Conservation (phyloP, 176 grass and related monocot genomes). For the Echinochloa phyllopogon region DNA sequence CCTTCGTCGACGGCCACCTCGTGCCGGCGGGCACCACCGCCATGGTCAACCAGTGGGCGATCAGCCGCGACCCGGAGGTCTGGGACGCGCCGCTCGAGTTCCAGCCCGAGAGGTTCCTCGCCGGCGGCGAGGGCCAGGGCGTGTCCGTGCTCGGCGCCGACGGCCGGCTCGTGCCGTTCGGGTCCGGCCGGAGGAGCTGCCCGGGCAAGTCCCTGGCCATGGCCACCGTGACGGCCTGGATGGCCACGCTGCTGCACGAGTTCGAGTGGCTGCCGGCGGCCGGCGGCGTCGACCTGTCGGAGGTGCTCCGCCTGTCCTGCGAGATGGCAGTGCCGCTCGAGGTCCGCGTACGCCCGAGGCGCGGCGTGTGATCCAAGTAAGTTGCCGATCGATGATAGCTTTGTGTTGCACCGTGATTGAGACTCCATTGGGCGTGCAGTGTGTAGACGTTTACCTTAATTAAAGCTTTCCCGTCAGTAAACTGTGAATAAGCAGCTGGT, state of each 20-base stretch:
- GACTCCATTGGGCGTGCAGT: constrained; percentile 4
- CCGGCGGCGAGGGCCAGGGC: constrained; percentile 45
- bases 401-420: constrained; percentile 7
- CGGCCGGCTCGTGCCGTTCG: constrained; percentile 79
- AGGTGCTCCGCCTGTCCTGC: constrained; percentile 78
- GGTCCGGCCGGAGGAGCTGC: constrained; percentile 80
- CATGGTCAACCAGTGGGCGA: constrained; percentile 95
- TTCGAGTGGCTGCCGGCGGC: constrained; percentile 63
- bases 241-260: constrained; percentile 82
- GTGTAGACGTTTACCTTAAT: constrained; percentile 36
- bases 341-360: constrained; percentile 56
- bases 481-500: constrained; percentile 54
- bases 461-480: not conserved
- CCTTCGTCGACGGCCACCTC: constrained; percentile 63
- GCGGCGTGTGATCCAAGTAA: not conserved
- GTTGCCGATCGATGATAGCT: not conserved
- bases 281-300: constrained; percentile 62
- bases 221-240: constrained; percentile 64
- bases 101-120: constrained; percentile 64
- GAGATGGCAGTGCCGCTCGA: constrained; percentile 85
- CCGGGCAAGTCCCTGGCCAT: constrained; percentile 75
- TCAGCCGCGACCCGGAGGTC: constrained; percentile 62
- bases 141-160: constrained; percentile 71
- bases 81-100: constrained; percentile 73
- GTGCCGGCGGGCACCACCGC: constrained; percentile 74